Conservation (phyloP, 2,329 filamentous ascomycete genomes). For the Chaetomium strumarium region DNA sequence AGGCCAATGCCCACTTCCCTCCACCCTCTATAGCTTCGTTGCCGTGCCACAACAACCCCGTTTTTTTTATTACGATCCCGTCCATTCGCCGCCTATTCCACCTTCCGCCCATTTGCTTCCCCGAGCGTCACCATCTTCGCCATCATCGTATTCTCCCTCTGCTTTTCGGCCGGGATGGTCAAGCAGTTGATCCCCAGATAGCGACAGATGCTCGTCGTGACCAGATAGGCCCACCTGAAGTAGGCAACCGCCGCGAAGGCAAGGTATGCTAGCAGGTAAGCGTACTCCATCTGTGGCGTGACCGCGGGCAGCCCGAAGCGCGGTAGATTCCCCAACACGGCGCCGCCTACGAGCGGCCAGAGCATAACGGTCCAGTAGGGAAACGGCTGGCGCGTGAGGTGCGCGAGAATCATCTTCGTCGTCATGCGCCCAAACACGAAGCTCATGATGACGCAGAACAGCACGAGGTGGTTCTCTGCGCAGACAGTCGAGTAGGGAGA, state of each 20-base stretch:
- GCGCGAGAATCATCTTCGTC: conserved; percentile 96
- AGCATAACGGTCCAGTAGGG: conserved; percentile 95
- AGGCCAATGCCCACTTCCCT: too few relatives aligned
- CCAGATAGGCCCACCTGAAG: conserved; percentile 85
- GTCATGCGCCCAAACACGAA: conserved; percentile 98
- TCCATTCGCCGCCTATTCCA: background rate
- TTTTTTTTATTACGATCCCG: background rate
- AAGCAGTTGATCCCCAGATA: conserved; percentile 93
- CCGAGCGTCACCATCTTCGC: conserved; percentile 27
- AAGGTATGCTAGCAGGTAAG: conserved; percentile 81
- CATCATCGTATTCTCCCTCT: conserved; percentile 42
- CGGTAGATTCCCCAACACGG: conserved; percentile 76
- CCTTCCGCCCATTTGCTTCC: conserved; percentile 17
- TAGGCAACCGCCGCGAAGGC: conserved; percentile 80
- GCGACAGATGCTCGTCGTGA: conserved; percentile 84
- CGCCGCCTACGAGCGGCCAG: conserved; percentile 78
- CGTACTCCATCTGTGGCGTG: conserved; percentile 60
- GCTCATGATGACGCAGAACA: conserved; percentile 91
- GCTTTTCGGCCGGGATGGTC: conserved; percentile 67
- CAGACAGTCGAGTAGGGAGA: conserved; percentile 81
- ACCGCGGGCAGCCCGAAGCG: conserved; percentile 64
- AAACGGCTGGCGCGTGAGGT: conserved; percentile 88
- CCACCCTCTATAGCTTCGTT: too few relatives aligned
- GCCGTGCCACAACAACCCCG: background rate
- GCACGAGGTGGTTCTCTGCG: conserved; percentile 76